Evolutionary conservation across 495 filamentous ascomycete species (phyloP).

Genomic region (Tuber melanosporum): DNA sequence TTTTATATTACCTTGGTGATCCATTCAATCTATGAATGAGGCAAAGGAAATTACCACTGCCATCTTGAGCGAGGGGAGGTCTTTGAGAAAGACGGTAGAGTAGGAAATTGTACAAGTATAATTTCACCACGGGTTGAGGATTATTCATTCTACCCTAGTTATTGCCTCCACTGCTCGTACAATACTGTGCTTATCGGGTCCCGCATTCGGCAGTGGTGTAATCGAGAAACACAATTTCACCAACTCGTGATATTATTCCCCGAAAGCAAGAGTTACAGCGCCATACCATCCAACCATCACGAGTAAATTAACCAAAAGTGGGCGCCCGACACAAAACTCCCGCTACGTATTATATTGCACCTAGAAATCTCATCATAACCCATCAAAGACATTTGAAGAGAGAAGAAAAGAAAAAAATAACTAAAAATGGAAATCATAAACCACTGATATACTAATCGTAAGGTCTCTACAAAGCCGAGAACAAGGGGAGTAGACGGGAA

Average conservation of each 20-base stretch:
- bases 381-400: neutral
- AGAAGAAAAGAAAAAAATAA: neutral
- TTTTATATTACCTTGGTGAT: neutral
- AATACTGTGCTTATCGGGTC: neutral
- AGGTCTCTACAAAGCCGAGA: neutral
- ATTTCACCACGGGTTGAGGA: neutral
- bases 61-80: neutral
- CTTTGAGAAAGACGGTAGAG: neutral
- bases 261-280: neutral
- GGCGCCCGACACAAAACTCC: conserved; percentile 4
- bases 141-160: neutral
- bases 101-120: neutral
- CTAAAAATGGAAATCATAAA: neutral
- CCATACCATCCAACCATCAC: neutral
- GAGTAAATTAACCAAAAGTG: conserved; percentile 8
- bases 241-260: neutral
- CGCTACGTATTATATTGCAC: neutral
- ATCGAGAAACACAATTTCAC: neutral
- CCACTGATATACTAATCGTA: neutral
- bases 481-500: neutral
- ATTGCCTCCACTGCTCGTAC: neutral
- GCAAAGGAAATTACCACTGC: neutral
- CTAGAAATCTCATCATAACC: neutral
- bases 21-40: neutral
- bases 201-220: neutral